These are phyloP conservation scores for Aspergillus intermedius DNA, from an alignment of 2,329 filamentous ascomycete species.

Conservation along the genomic window DNA sequence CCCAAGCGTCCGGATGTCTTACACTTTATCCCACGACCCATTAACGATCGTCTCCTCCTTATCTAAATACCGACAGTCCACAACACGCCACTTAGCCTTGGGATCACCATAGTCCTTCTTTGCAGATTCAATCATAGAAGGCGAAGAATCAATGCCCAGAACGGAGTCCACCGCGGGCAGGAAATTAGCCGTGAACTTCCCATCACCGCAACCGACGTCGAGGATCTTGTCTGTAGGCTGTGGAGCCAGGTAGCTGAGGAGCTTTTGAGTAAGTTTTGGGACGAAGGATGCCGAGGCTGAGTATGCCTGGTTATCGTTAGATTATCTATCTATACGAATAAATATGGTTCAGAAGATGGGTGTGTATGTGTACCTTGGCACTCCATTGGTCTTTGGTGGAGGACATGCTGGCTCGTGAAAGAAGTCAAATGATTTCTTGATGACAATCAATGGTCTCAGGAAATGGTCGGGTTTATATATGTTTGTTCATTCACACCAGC, in stretches of 20 bases:
- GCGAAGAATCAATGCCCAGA: slow-evolving; percentile 55
- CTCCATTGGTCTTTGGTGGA: slow-evolving; percentile 31
- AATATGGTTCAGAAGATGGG: not conserved
- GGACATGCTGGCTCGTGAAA: not conserved
- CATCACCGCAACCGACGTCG: slow-evolving; percentile 61
- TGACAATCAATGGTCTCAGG: not conserved
- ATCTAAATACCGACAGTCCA: slow-evolving; percentile 32
- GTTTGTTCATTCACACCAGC: not conserved
- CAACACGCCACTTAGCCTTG: slow-evolving; percentile 22
- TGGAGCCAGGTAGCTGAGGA: slow-evolving; percentile 54
- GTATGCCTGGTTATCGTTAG: slow-evolving; percentile 44
- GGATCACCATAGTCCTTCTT: slow-evolving; percentile 33
- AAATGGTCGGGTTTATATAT: not conserved
- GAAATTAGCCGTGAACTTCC: slow-evolving; percentile 53
- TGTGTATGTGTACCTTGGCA: slow-evolving; percentile 21
- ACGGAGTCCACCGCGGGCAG: slow-evolving; percentile 45
- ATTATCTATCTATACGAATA: not conserved
- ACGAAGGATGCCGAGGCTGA: slow-evolving; percentile 58
- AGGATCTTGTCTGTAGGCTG: slow-evolving; percentile 53
- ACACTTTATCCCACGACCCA: slow-evolving; percentile 48
- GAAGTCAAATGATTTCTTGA: not conserved
- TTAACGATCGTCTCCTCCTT: slow-evolving; percentile 16
- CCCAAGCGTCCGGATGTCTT: slow-evolving; percentile 1
- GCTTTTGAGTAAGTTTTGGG: slow-evolving; percentile 54
- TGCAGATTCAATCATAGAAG: slow-evolving; percentile 53